phyloP scores from a whole-genome alignment of 768 basidiomycete species.

The Phlebiopsis flavidoalba region DNA sequence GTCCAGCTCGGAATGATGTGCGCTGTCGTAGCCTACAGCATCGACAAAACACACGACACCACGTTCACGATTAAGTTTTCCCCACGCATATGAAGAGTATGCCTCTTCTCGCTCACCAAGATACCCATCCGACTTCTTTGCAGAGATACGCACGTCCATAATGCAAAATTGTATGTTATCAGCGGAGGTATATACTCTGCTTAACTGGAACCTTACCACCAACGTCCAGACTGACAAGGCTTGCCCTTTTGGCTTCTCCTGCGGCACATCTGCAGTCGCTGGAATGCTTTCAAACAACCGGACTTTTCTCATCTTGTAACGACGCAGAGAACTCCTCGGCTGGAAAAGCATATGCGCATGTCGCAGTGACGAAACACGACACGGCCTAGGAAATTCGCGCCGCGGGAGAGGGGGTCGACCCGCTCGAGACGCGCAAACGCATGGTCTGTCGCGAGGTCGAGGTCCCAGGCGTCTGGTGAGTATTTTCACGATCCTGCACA shows the following conservation, averaged over 20 bases:
- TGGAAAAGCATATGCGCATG: conserved; percentile 21
- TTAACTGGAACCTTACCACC: conserved; percentile 11
- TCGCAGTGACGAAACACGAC: background rate
- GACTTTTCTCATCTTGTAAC: conserved; percentile 25
- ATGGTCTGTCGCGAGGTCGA: conserved; percentile 43
- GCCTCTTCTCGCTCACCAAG: conserved; percentile 6
- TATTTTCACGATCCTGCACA: background rate
- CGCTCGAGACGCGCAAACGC: conserved; percentile 32
- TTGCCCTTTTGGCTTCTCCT: conserved; percentile 64
- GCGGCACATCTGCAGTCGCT: conserved; percentile 48
- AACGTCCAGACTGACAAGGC: conserved; percentile 51
- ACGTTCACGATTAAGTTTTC: conserved; percentile 57
- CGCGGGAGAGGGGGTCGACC: conserved; percentile 8
- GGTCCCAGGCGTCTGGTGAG: conserved; percentile 50
- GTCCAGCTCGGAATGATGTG: conserved; percentile 60
- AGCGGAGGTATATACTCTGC: background rate
- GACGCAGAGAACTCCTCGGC: conserved; percentile 27
- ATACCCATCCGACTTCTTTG: background rate
- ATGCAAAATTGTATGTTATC: conserved; percentile 48
- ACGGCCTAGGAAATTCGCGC: conserved; percentile 5
- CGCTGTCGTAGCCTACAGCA: no score
- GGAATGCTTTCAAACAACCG: conserved; percentile 30
- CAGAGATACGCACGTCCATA: conserved; percentile 52
- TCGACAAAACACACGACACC: conserved; percentile 58
- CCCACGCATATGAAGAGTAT: conserved; percentile 45